phyloP scores from a whole-genome alignment of 228 moss, liverwort and hornwort species.

The Sphagnum fallax region DNA sequence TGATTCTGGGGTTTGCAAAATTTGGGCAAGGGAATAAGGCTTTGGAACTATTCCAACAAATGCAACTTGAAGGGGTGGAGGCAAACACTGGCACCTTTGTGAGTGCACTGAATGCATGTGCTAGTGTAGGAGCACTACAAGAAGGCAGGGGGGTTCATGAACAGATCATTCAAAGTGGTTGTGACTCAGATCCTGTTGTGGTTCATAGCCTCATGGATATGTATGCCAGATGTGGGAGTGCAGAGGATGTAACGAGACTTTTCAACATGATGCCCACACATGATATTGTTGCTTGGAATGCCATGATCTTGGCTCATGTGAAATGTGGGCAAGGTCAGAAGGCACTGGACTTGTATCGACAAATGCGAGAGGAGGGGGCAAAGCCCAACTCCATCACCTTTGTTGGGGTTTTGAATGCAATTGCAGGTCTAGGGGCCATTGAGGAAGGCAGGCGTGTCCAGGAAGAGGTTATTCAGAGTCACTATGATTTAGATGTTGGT shows the following conservation, averaged over 20 bases:
- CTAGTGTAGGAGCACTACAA: slow-evolving; percentile 4
- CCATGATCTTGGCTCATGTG: slow-evolving; percentile 33
- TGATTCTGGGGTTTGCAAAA: slow-evolving; percentile 8
- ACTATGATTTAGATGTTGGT: slow-evolving; percentile 19
- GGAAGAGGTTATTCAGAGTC: slow-evolving; percentile 17
- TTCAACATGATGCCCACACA: slow-evolving; percentile 24
- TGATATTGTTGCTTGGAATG: slow-evolving; percentile 36
- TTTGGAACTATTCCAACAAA: slow-evolving; percentile 1
- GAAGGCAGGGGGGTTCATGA: slow-evolving; percentile 1
- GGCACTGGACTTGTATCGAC: slow-evolving; percentile 28
- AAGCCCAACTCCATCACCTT: slow-evolving; percentile 35
- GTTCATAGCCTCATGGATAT: slow-evolving; percentile 29
- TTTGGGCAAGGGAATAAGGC: slow-evolving; percentile 7
- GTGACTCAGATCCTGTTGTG: slow-evolving; percentile 22
- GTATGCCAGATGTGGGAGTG: slow-evolving; percentile 42
- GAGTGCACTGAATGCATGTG: slow-evolving; percentile 5
- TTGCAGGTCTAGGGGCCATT: slow-evolving; percentile 22
- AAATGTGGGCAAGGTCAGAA: slow-evolving; percentile 19
- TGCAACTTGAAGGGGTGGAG: slow-evolving; percentile 4
- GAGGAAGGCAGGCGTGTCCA: slow-evolving; percentile 39
- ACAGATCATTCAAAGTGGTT: slow-evolving; percentile 11
- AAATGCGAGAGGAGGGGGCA: slow-evolving; percentile 32
- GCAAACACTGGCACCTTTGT: slow-evolving; percentile 5
- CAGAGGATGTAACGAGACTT: slow-evolving; percentile 23
- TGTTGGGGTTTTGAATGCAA: slow-evolving; percentile 35